phyloP scores from a whole-genome alignment of 495 filamentous ascomycete species.

The Xylaria flabelliformis region DNA sequence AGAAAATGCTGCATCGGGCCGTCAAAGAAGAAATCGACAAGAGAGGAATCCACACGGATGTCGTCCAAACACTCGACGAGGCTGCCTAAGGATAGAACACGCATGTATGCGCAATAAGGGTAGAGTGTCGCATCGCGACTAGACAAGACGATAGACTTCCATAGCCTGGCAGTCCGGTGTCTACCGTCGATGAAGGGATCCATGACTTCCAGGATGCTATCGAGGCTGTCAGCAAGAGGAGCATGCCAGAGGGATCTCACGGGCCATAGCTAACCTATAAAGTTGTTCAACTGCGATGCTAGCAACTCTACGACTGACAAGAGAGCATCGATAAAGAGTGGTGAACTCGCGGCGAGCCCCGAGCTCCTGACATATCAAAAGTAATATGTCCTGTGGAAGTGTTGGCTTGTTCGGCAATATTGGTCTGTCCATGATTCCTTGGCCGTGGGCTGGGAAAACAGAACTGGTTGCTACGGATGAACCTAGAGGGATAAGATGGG shows the following conservation, averaged over 20 bases:
- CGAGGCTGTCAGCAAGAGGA: slow-evolving; percentile 30
- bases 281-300: slow-evolving; percentile 64
- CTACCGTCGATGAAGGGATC: slow-evolving; percentile 26
- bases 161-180: slow-evolving; percentile 64
- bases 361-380: slow-evolving; percentile 64
- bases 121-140: slow-evolving; percentile 66
- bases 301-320: slow-evolving; percentile 58
- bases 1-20: slow-evolving; percentile 51
- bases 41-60: slow-evolving; percentile 46
- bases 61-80: slow-evolving; percentile 65
- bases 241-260: background rate
- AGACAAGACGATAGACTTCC: slow-evolving; percentile 74
- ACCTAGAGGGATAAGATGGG: background rate
- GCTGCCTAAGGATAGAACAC: slow-evolving; percentile 65
- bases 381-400: slow-evolving; percentile 66
- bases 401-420: slow-evolving; percentile 45
- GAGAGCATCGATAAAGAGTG: slow-evolving; percentile 63
- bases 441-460: background rate
- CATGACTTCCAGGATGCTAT: slow-evolving; percentile 44
- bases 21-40: slow-evolving; percentile 57
- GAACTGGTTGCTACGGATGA: no score
- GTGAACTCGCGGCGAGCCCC: slow-evolving; percentile 57
- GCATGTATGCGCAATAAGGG: slow-evolving; percentile 74
- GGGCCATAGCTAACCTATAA: slow-evolving; percentile 59
- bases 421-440: slow-evolving; percentile 10